These are phyloP conservation scores for Hanseniaspora nectarophila DNA, from an alignment of 805 yeast genomes.

Conservation along the genomic window DNA sequence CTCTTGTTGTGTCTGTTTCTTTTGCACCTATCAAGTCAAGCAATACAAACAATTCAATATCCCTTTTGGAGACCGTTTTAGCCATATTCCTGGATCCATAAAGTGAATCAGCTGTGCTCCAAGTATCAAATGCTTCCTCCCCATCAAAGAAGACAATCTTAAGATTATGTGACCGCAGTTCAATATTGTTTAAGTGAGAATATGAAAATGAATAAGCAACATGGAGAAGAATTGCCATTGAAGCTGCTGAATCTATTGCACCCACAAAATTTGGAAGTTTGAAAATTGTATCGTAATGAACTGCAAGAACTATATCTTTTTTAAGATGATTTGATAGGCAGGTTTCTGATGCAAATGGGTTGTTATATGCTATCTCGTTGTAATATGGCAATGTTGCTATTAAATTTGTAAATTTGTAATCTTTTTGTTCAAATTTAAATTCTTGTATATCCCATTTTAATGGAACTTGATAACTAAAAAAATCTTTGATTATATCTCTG, in stretches of 20 bases:
- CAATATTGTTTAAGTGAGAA: constrained; percentile 12
- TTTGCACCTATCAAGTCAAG: constrained; percentile 40
- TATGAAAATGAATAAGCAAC: constrained; percentile 28
- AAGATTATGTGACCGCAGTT: constrained; percentile 27
- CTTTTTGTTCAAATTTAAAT: constrained; percentile 31
- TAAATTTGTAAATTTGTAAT: constrained; percentile 31
- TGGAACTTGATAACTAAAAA: not conserved
- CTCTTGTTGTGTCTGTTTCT: constrained; percentile 14
- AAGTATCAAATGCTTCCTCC: constrained; percentile 46
- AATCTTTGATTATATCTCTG: constrained; percentile 18
- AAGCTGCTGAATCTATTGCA: constrained; percentile 48
- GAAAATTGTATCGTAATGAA: constrained; percentile 44
- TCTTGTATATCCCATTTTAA: constrained; percentile 22
- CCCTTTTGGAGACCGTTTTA: constrained; percentile 26
- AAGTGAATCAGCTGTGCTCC: constrained; percentile 42
- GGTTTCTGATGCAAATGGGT: not conserved
- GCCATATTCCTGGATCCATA: constrained; percentile 47
- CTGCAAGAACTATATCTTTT: constrained; percentile 31
- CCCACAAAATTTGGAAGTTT: constrained; percentile 47
- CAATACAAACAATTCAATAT: constrained; percentile 37
- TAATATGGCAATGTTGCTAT: constrained; percentile 24
- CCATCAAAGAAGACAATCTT: constrained; percentile 49
- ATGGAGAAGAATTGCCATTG: constrained; percentile 42
- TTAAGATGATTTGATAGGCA: constrained; percentile 14
- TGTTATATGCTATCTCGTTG: not conserved